Conservation (phyloP, 306 rosid species). For the Quercus wislizeni region DNA sequence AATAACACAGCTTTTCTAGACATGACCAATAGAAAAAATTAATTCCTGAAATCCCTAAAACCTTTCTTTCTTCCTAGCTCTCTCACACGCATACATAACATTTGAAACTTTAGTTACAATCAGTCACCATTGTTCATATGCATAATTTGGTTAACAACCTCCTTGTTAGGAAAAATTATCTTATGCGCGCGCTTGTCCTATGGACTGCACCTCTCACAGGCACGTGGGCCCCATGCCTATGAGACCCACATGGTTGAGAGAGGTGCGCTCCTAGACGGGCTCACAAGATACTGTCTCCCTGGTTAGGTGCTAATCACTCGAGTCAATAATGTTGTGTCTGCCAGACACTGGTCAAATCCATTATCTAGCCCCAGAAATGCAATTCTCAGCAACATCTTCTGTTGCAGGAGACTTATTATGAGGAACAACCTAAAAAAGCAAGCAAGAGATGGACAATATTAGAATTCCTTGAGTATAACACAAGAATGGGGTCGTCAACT, state of each 20-base stretch:
- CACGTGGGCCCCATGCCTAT: too few species aligned
- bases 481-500: background rate
- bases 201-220: too few species aligned
- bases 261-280: too few species aligned
- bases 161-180: background rate
- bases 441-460: background rate
- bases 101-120: background rate
- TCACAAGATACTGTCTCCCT: background rate
- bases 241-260: too few species aligned
- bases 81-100: background rate
- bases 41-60: too few species aligned
- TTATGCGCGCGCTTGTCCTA: too few species aligned
- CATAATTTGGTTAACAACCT: background rate
- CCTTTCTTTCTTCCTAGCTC: background rate
- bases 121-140: background rate
- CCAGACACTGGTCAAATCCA: background rate
- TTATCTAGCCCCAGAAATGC: constrained; percentile 25
- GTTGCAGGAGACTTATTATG: constrained; percentile 16
- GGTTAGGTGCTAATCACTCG: background rate
- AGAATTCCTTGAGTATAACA: background rate
- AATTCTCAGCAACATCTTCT: constrained; percentile 30
- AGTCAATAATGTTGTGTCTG: background rate
- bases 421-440: constrained; percentile 43
- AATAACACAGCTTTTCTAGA: too few species aligned
- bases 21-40: too few species aligned